Evolutionary conservation across 805 yeast species (phyloP).

Genomic region (Wickerhamiella occidentalis): DNA sequence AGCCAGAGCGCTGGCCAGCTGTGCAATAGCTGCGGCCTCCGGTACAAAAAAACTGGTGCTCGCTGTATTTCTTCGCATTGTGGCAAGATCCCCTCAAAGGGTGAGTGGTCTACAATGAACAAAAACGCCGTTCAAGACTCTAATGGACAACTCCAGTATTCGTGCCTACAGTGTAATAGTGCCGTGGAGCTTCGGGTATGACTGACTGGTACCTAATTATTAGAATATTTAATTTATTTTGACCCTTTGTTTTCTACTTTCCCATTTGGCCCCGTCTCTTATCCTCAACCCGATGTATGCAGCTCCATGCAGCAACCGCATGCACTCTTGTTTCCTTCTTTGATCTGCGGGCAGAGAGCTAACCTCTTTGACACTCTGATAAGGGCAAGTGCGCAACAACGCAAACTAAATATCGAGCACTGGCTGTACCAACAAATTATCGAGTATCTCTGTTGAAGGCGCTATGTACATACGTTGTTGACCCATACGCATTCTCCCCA

Average conservation of each 20-base stretch:
- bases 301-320: not conserved
- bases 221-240: not conserved
- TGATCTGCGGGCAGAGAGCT: not conserved
- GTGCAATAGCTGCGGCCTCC: conserved; percentile 90
- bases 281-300: not conserved
- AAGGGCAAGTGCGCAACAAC: too few species aligned
- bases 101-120: conserved; percentile 86
- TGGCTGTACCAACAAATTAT: too few species aligned
- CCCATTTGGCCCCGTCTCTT: not conserved
- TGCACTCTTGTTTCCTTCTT: not conserved
- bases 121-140: conserved; percentile 40
- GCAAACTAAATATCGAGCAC: too few species aligned
- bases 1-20: conserved; percentile 80
- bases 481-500: too few species aligned
- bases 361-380: too few species aligned
- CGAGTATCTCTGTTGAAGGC: too few species aligned
- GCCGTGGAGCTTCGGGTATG: conserved; percentile 34
- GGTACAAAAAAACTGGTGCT: conserved; percentile 89
- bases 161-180: conserved; percentile 49
- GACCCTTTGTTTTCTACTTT: not conserved
- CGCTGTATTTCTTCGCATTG: conserved; percentile 69
- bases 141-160: conserved; percentile 27
- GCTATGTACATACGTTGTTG: too few species aligned
- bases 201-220: too few species aligned
- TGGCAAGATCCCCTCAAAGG: conserved; percentile 86